A percentile compares a stretch with the other conserved stretches of the same genome.
Conservation (phyloP, 2,329 filamentous ascomycete species). For the Aspergillus sp. region DNA sequence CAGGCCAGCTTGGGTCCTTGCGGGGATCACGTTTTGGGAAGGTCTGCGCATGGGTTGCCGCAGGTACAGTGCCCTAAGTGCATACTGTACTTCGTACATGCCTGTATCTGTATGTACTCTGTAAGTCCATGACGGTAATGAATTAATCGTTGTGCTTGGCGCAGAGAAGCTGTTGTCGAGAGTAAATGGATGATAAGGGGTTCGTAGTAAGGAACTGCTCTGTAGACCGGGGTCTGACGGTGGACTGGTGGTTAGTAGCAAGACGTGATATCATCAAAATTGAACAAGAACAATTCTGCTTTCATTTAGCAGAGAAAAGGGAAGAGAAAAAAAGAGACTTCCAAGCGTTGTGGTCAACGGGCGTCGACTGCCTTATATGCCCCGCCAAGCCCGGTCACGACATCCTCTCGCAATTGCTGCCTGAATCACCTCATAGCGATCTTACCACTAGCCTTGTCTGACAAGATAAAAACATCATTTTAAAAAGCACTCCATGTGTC, state of each 20-base stretch:
- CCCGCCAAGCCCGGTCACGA: conserved; percentile 14
- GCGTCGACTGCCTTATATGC: conserved; percentile 17
- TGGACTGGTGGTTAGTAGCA: not conserved
- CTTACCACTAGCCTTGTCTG: not conserved
- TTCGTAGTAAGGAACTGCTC: not conserved
- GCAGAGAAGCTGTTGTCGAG: no score
- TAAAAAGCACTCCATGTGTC: conserved; percentile 14
- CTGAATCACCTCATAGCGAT: conserved; percentile 25
- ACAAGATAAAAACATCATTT: not conserved
- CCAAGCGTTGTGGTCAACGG: conserved; percentile 10
- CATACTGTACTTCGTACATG: no score
- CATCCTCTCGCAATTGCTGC: conserved; percentile 22
- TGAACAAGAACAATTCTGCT: not conserved
- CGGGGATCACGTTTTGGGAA: no score
- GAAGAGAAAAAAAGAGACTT: not conserved
- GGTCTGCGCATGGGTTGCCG: no score
- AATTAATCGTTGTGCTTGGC: no score
- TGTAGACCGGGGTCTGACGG: not conserved
- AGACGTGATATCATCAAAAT: no score
- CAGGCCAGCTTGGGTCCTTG: no score
- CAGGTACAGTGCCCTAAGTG: no score
- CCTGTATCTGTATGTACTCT: no score
- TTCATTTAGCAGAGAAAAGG: not conserved
- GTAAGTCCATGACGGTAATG: no score
- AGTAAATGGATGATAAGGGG: no score